A percentile compares a stretch with the other conserved stretches of the same genome.
phyloP scores from a whole-genome alignment of 2,329 filamentous ascomycete species.

The Colletotrichum liaoningense region DNA sequence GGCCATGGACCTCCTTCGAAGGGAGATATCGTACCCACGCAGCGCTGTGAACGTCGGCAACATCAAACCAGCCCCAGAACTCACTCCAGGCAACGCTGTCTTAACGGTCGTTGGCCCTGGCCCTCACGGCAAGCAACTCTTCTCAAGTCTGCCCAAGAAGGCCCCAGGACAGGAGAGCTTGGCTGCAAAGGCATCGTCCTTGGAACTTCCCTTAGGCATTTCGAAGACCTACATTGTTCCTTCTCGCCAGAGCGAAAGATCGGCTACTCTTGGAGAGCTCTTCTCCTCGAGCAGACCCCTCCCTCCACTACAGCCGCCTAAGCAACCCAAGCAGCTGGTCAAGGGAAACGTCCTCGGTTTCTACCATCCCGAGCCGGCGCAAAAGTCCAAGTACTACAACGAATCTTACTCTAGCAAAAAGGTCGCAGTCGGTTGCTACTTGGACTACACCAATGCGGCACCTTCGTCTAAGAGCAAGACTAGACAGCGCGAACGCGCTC shows the following conservation, averaged over 20 bases:
- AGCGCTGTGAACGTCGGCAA: slow-evolving; percentile 47
- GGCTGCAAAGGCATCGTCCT: not conserved
- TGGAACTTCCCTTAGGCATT: slow-evolving; percentile 77
- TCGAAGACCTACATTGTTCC: slow-evolving; percentile 72
- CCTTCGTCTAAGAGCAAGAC: slow-evolving; percentile 65
- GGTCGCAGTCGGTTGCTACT: slow-evolving; percentile 75
- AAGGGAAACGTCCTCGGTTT: slow-evolving; percentile 69
- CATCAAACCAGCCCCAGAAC: slow-evolving; percentile 55
- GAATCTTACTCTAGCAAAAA: slow-evolving; percentile 75
- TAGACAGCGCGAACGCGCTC: slow-evolving; percentile 77
- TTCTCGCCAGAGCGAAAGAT: slow-evolving; percentile 56
- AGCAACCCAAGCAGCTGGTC: slow-evolving; percentile 76
- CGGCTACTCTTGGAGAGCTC: slow-evolving; percentile 76
- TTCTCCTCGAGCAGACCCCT: slow-evolving; percentile 77
- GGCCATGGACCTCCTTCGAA: slow-evolving; percentile 71
- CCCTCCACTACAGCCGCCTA: slow-evolving; percentile 76
- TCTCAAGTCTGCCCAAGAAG: slow-evolving; percentile 79
- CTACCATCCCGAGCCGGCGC: slow-evolving; percentile 64
- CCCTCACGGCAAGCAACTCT: slow-evolving; percentile 80
- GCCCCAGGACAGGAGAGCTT: slow-evolving; percentile 67
- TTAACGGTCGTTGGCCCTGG: slow-evolving; percentile 83
- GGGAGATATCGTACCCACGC: slow-evolving; percentile 66
- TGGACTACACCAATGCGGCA: slow-evolving; percentile 75
- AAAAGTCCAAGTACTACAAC: slow-evolving; percentile 64
- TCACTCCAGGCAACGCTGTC: slow-evolving; percentile 57